Evolutionary conservation across 495 filamentous ascomycete genomes (phyloP).

Genomic region (Zalerion maritima): DNA sequence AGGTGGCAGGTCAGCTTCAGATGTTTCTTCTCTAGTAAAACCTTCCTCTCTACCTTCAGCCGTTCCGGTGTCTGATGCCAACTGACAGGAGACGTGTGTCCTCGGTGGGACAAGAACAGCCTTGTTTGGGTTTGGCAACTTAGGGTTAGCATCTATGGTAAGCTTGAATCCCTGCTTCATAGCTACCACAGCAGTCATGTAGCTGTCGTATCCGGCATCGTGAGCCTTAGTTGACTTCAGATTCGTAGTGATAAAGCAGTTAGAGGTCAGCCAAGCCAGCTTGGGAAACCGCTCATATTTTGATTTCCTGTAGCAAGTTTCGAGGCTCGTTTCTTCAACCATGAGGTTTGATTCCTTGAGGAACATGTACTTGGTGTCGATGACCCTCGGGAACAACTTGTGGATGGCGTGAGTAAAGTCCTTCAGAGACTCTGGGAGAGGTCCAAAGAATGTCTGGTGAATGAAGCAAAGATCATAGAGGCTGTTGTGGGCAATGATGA

Average conservation of each 20-base stretch:
- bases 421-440: constrained; percentile 43
- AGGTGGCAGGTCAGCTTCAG: too few species aligned
- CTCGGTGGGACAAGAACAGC: too few species aligned
- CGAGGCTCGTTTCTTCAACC: constrained; percentile 28
- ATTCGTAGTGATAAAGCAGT: constrained; percentile 34
- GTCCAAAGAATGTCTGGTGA: constrained; percentile 52
- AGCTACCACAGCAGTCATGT: constrained; percentile 50
- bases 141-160: constrained; percentile 13
- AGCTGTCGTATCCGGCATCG: constrained; percentile 60
- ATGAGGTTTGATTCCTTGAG: constrained; percentile 33
- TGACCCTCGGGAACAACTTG: constrained; percentile 47
- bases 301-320: constrained; percentile 34
- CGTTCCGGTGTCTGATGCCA: too few species aligned
- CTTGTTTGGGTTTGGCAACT: too few species aligned
- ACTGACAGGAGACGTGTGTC: too few species aligned
- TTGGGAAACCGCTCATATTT: constrained; percentile 13
- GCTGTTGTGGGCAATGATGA: constrained; percentile 64
- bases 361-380: constrained; percentile 70
- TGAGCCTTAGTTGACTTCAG: constrained; percentile 29
- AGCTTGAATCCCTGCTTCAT: constrained; percentile 44
- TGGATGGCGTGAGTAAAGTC: constrained; percentile 43
- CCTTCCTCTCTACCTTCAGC: too few species aligned
- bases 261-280: too few species aligned
- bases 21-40: too few species aligned
- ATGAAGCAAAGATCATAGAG: constrained; percentile 64